Percentiles rank a stretch among this genome's conserved stretches.
Evolutionary conservation across 2,329 filamentous ascomycete species (phyloP).

Genomic region (Clarireedia hainanense): DNA sequence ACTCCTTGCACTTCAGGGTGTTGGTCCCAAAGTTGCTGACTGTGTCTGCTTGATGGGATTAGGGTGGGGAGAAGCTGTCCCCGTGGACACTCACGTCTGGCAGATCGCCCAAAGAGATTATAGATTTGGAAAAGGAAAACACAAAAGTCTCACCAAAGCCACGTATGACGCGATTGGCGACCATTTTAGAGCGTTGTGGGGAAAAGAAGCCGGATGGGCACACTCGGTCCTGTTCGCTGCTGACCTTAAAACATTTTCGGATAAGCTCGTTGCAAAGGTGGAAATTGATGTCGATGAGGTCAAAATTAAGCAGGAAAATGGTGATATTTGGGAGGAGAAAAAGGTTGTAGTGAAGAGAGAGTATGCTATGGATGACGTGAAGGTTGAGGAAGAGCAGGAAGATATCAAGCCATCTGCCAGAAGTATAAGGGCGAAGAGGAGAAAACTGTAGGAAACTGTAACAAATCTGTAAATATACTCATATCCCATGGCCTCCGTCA

Average conservation of each 20-base stretch:
- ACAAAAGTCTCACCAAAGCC: constrained; percentile 77
- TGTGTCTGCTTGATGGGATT: constrained; percentile 95
- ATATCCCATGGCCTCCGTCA: too few relatives aligned
- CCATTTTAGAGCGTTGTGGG: constrained; percentile 85
- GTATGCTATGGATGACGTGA: constrained; percentile 14
- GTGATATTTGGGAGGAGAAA: constrained; percentile 17
- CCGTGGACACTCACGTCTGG: constrained; percentile 97
- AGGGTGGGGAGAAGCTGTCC: constrained; percentile 91
- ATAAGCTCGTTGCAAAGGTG: constrained; percentile 39
- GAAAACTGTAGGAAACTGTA: constrained; percentile 13
- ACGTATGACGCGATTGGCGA: constrained; percentile 88
- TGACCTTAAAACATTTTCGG: constrained; percentile 78
- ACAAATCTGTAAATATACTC: background rate
- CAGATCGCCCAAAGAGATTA: constrained; percentile 97
- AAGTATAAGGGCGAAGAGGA: constrained; percentile 21
- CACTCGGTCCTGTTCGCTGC: constrained; percentile 96
- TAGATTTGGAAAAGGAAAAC: constrained; percentile 74
- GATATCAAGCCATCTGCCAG: constrained; percentile 18
- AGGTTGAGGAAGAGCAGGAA: constrained; percentile 17
- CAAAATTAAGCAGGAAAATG: constrained; percentile 28
- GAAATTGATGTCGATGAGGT: constrained; percentile 39
- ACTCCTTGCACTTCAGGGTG: constrained; percentile 72
- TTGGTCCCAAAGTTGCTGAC: constrained; percentile 94
- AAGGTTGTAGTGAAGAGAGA: constrained; percentile 21
- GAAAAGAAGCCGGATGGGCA: constrained; percentile 90